Evolutionary conservation across 23 red algal species (phyloP), one percentile per base, ranked within the genome.

Genomic region (Agarophyton chilense): DNA sequence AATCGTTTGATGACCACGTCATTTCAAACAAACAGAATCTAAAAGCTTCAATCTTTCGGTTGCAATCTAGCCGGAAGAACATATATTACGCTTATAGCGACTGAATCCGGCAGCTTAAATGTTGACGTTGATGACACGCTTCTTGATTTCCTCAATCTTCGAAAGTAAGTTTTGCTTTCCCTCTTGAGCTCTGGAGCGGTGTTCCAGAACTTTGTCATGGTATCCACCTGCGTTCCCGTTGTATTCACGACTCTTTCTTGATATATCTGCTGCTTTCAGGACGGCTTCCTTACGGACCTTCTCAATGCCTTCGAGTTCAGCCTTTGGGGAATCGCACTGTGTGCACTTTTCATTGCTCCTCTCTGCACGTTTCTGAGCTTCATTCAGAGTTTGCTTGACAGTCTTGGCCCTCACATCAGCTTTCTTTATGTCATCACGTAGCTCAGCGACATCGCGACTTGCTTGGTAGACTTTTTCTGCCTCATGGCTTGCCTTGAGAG

Each of bases 391-490:
- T 25, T 80, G 33, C 25, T 61, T 25, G 2, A 21, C 24, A 35
- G 28, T 36, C 50, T 55, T 50, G 6, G 17, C 19, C 33, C 58
- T 41, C 0, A 10, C 7, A 10, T 79, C 43, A 22, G 75, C 52
- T 4, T 46, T 56, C 28, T 8, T 72, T 7, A 46, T 11, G 22
- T 34, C 8, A 17, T 38, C 12, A 33, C 46, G 46, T 40, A 43
- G 3, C 28, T 40, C 35, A 25, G 77, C 77, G 16, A 61, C 24
- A 10, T 80, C 18, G 2, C 54, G 39, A 21, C 35, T 42, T 42
- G 22, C 77, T 21, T 52, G 33, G 77, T 80, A 80, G 4, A 61
- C 77, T 32, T 80, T 44, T n/a, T 24, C 29, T 33, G 35, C 54
- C n/a, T 55, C 77, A 11, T 39, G 51, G 24, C 36, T 55, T 1